Evolutionary conservation across 495 filamentous ascomycete genomes (phyloP), one percentile per base, ranked within the genome.

Genomic region (Copromyces sp.): DNA sequence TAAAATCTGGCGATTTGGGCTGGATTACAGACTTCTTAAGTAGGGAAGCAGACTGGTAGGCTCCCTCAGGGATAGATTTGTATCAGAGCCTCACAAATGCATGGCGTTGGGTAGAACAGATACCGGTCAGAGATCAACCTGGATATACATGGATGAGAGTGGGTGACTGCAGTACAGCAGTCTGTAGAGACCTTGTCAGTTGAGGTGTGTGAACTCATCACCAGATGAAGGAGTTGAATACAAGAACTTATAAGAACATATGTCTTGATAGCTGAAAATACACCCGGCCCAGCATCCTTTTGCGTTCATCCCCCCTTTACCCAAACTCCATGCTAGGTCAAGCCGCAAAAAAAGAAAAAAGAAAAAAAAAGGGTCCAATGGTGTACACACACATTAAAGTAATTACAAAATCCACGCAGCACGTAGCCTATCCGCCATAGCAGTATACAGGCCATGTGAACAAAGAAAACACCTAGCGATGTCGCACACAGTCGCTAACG

Each of bases 301-400:
- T 65, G 53, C 53, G 53, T 65, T 65, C 7, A 24, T 16, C 24
- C 20, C 24, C 29, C 29, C 29, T 61, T 61, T 65, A 17, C 29
- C 53, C 53, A 65, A 70, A 77, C 68, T 75, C 71, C 73, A 71
- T 77, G 73, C 69, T 73, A 45, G 41, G 73, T 37, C 69, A 70
- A 73, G 40, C 68, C 74, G 53, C 53, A 24, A 61, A 61, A 53
- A 53, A 47, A 35, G 35, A 35, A 40, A 40, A 24, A 35, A 65
- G 16, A 40, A 40, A 24, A 61, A 61, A 53, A 53, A 47, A 35
- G 37, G 16, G 8, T 6, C 5, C 53, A 37, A 35, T 65, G 29
- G 14, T 29, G 53, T 17, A 65, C 12, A 73, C 59, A 73, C 24
- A 32, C 38, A 39, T 9, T 68, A 32, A 4, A 29, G 37, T 17